Evolutionary conservation across 345 rosid genomes (phyloP), one percentile per base, ranked within the genome.

Genomic region (Brassica juncea): DNA sequence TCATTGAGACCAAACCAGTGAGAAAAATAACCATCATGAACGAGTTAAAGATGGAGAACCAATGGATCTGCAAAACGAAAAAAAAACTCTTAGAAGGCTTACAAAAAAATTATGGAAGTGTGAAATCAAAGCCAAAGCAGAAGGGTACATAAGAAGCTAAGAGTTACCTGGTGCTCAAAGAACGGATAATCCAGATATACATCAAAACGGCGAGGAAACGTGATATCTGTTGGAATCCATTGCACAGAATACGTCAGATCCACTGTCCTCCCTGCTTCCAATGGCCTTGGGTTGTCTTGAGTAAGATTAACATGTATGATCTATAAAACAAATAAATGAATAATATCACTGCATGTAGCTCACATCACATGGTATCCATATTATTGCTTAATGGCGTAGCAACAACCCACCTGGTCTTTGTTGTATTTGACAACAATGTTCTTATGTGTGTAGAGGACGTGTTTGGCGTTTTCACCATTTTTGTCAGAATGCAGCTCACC

Each of bases 1-100:
- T 93, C 98, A 93, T 91, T 27, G 98, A 93, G 76, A 93, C 98
- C 92, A 93, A 84, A 76, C 98, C 98, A 76, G 98, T 91, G 78
- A 93, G 92, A 80, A 93, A 91, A 83, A 93, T 93, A 81, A 93
- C 98, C 98, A 93, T 91, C 98, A 93, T 93, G 86, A 91, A 93
- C 28, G 98, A 93, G 84, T 93, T 93, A 82, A 93, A 93, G 79
- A 93, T 91, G 72, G 98, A 93, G 84, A 93, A 91, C 98, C 98
- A 93, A 72, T 93, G 98, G 80, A 93, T 91, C 98, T 93, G 94
- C 83, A 84, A 2, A 27, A 69, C 30, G 59, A 34, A 76, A 77
- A 60, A 76, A 74, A 65, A 58, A 73, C 39, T 70, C 30, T 74
- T 42, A 74, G 5, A 58, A 72, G 39, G 61, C 54, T 76, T 62